These are phyloP conservation scores for Talaromyces sp. DNA, from an alignment of 2,329 filamentous ascomycete genomes.

Conservation along the genomic window DNA sequence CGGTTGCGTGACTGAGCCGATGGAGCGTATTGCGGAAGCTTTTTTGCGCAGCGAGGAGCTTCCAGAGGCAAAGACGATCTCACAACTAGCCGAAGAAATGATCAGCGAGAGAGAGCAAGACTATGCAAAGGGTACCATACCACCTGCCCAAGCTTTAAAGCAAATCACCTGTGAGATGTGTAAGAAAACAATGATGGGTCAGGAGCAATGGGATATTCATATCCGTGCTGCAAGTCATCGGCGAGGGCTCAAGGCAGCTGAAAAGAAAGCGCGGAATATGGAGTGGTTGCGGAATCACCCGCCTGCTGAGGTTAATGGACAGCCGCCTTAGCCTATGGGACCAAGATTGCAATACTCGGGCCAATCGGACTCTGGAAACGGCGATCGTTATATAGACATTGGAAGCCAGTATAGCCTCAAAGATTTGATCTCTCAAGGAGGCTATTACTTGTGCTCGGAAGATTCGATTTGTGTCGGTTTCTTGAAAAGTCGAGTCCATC, in stretches of 20 bases:
- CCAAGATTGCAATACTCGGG: background rate
- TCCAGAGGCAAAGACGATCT: slow-evolving; percentile 55
- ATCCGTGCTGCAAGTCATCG: slow-evolving; percentile 54
- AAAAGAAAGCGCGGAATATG: slow-evolving; percentile 27
- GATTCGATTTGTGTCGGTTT: background rate
- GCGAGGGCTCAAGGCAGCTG: slow-evolving; percentile 47
- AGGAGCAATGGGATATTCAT: slow-evolving; percentile 56
- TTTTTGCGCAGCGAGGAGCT: slow-evolving; percentile 59
- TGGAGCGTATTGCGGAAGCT: slow-evolving; percentile 53
- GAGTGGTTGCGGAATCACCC: slow-evolving; percentile 29
- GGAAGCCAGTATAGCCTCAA: no score
- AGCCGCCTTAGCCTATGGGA: background rate
- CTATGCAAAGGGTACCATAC: slow-evolving; percentile 34
- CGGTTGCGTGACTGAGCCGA: slow-evolving; percentile 60
- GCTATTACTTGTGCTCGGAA: background rate
- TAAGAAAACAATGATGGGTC: slow-evolving; percentile 50
- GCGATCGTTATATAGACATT: no score
- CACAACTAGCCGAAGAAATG: slow-evolving; percentile 51
- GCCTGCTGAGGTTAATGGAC: background rate
- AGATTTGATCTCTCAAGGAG: background rate
- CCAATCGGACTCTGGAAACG: background rate
- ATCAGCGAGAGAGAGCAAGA: slow-evolving; percentile 52
- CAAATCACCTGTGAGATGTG: slow-evolving; percentile 65
- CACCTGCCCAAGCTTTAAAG: slow-evolving; percentile 38
- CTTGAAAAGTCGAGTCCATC: background rate